phyloP scores from a whole-genome alignment of 495 filamentous ascomycete genomes.

The Daldinia bambusicola region DNA sequence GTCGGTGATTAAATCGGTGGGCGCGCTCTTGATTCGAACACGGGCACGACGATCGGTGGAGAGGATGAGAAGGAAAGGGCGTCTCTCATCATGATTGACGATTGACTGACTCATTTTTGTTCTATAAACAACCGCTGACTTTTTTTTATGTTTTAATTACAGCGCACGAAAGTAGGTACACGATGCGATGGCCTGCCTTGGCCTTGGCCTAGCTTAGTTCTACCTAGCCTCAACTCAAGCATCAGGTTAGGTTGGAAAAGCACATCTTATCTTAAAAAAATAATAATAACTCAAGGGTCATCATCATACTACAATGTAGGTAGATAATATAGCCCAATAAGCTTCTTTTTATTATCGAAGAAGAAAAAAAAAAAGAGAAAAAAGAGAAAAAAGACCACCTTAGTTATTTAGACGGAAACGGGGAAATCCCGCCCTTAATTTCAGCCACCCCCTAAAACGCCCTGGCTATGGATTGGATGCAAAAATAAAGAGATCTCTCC shows the following conservation, averaged over 20 bases:
- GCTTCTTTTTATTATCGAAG: background rate
- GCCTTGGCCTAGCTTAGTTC: background rate
- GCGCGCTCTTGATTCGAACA: too few relatives aligned
- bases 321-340: slow-evolving; percentile 2
- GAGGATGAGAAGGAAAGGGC: too few relatives aligned
- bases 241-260: background rate
- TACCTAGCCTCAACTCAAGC: too few relatives aligned
- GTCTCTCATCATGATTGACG: too few relatives aligned
- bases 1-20: too few relatives aligned
- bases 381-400: background rate
- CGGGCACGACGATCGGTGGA: too few relatives aligned
- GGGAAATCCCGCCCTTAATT: slow-evolving; percentile 5
- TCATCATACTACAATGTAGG: background rate
- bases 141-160: background rate
- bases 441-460: slow-evolving; percentile 22
- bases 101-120: background rate
- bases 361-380: too few relatives aligned
- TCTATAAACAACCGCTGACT: background rate
- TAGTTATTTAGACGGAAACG: slow-evolving; percentile 15
- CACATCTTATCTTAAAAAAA: background rate
- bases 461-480: slow-evolving; percentile 31
- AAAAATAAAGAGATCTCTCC: background rate
- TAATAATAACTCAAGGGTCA: background rate
- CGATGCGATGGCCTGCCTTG: too few relatives aligned
- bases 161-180: background rate